Evolutionary conservation across 2,329 filamentous ascomycete genomes (phyloP), one percentile per base, ranked within the genome.

Genomic region (Aquanectria penicillioides): DNA sequence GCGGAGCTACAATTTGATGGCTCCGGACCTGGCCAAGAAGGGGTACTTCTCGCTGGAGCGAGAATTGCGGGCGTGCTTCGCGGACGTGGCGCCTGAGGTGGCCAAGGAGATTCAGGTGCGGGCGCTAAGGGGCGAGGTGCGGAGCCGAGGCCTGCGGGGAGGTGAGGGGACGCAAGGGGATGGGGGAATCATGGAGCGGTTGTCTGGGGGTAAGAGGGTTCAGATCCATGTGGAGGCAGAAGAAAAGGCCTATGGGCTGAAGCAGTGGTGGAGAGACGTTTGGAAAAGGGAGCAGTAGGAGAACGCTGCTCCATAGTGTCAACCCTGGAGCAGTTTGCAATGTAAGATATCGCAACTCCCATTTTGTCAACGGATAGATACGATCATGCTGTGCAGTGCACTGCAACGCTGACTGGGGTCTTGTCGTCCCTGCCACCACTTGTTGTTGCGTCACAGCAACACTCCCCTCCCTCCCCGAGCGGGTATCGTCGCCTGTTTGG

Each of bases 1-100:
- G 7, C 86, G 95, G 22, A 91, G 91, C 12, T 99, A 99, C 80
- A 98, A 98, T 69, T 85, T 98, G 3, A 94, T 97, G 88, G 94
- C 95, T 0, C 95, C 95, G 0, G 89, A 93, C 52, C 83, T 97
- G 2, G 94, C 94, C 3, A 96, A 95, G 77, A 97, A 97, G 75
- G 92, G 94, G 0, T 98, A 98, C 75, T 93, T 93, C 71, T 89
- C 83, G 2, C 85, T 98, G 7, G 86, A 93, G 38, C 87, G 94
- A 44, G 95, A 99, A 76, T 82, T 98, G 13, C 83, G 83, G 25
- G 82, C 86, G 3, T 97, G 94, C 73, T 98, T 89, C 71, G 90
- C 93, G 1, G 94, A 97, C 59, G 89, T 97, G 2, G 94, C 94
- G 6, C 93, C 93, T 0, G 80, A 83, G 41, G 75, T 98, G 4